These are phyloP conservation scores for Chenopodium formosanum DNA, from an alignment of 148 eudicot species.

Conservation along the genomic window DNA sequence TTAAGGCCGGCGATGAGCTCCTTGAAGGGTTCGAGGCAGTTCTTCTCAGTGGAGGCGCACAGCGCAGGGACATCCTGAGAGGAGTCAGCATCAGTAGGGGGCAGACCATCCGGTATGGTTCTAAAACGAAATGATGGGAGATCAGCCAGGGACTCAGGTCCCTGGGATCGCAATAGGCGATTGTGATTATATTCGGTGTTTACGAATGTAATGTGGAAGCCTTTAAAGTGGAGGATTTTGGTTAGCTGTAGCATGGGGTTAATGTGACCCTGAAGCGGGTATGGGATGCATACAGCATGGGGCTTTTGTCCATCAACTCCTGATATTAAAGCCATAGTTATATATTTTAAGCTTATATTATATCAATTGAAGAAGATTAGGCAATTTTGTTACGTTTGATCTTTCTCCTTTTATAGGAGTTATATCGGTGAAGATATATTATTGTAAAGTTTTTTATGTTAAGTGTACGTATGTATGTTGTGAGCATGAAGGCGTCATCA, in stretches of 20 bases:
- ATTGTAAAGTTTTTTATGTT: no score
- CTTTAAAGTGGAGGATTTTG: background rate
- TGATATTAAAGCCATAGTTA: background rate
- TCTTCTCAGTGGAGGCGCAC: slow-evolving; percentile 7
- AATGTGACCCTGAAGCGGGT: slow-evolving; percentile 3
- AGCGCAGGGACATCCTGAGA: slow-evolving; percentile 31
- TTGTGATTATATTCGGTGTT: slow-evolving; percentile 27
- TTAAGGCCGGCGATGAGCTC: slow-evolving; percentile 24
- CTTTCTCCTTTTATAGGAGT: no score
- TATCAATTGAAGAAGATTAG: no score
- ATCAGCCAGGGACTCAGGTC: slow-evolving; percentile 31
- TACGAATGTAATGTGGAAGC: background rate
- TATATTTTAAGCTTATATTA: no score
- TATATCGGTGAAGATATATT: no score
- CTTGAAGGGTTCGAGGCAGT: slow-evolving; percentile 27
- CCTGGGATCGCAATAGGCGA: slow-evolving; percentile 35
- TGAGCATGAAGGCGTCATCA: no score
- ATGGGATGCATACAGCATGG: slow-evolving; percentile 7
- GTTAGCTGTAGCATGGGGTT: slow-evolving; percentile 13
- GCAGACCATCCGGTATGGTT: slow-evolving; percentile 43
- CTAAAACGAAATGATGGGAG: slow-evolving; percentile 34
- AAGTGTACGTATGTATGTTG: no score
- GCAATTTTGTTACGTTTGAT: no score
- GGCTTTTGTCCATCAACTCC: background rate
- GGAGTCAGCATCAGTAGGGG: slow-evolving; percentile 28